Evolutionary conservation across 1,139 yeast species (phyloP).

Genomic region (Fermentozyma sake): DNA sequence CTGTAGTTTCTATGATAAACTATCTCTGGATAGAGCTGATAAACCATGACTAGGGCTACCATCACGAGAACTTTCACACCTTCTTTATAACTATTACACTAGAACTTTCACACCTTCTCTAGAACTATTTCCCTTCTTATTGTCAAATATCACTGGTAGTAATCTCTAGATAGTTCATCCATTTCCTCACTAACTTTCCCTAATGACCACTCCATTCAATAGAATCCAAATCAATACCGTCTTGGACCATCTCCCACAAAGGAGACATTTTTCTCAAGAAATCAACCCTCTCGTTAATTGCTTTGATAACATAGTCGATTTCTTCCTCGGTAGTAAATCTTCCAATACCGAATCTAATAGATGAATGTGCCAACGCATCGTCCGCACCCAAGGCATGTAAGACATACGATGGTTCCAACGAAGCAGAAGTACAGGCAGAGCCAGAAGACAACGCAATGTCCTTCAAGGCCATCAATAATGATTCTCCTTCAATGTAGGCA

Average conservation of each 20-base stretch:
- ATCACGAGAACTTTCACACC: too few relatives aligned
- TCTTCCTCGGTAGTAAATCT: conserved; percentile 96
- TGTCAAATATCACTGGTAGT: too few relatives aligned
- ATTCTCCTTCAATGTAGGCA: conserved; percentile 98
- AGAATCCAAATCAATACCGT: conserved; percentile 88
- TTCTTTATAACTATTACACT: too few relatives aligned
- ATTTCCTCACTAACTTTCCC: too few relatives aligned
- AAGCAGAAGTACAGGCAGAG: conserved; percentile 98
- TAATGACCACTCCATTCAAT: conserved; percentile 98
- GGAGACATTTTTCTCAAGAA: conserved; percentile 92
- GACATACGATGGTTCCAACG: conserved; percentile 95
- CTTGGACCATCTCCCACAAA: conserved; percentile 99
- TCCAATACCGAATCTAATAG: conserved; percentile 95
- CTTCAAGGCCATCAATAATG: conserved; percentile 92
- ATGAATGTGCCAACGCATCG: conserved; percentile 96
- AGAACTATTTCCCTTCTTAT: too few relatives aligned
- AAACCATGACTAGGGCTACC: too few relatives aligned
- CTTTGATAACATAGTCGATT: conserved; percentile 85
- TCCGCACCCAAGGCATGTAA: conserved; percentile 96
- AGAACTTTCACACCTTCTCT: too few relatives aligned
- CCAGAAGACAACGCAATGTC: conserved; percentile 96
- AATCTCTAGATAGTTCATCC: too few relatives aligned
- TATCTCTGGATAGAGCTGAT: too few relatives aligned
- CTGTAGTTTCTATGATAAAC: too few relatives aligned
- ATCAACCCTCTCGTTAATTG: conserved; percentile 84